These are phyloP conservation scores for Kodamaea ohmeri DNA, from an alignment of 1,139 yeast species.

Conservation along the genomic window DNA sequence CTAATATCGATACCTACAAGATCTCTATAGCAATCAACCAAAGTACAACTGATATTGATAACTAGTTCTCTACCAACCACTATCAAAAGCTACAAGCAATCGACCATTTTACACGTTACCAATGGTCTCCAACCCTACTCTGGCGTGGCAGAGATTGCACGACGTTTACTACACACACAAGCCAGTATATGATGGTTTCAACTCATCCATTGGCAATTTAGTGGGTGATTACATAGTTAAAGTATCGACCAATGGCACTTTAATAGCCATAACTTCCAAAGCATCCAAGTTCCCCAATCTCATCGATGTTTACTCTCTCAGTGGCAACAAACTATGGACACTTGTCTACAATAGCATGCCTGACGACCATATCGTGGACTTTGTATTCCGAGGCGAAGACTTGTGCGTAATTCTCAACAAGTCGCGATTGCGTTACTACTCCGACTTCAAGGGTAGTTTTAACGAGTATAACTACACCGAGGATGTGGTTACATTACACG, in stretches of 20 bases:
- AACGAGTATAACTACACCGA: conserved; percentile 43
- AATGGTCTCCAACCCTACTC: conserved; percentile 40
- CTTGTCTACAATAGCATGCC: conserved; percentile 52
- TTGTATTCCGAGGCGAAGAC: conserved; percentile 56
- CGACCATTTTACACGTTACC: too few species aligned
- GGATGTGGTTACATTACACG: conserved; percentile 25
- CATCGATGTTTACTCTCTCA: conserved; percentile 50
- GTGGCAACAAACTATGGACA: conserved; percentile 49
- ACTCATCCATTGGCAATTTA: conserved; percentile 37
- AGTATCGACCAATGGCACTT: conserved; percentile 31
- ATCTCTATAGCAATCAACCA: too few species aligned
- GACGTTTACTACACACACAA: conserved; percentile 58
- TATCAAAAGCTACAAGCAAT: too few species aligned
- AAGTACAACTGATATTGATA: too few species aligned
- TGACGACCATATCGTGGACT: conserved; percentile 56
- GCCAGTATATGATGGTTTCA: conserved; percentile 39
- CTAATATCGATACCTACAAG: too few species aligned
- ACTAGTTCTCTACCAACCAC: too few species aligned
- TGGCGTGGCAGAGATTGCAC: conserved; percentile 61
- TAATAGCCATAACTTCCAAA: conserved; percentile 36
- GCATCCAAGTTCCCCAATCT: conserved; percentile 5
- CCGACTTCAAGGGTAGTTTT: conserved; percentile 67
- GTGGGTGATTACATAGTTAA: conserved; percentile 28
- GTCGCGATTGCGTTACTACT: conserved; percentile 60
- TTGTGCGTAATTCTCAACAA: conserved; percentile 59